Percentiles rank a stretch among this genome's conserved stretches.
These are phyloP conservation scores for Roridomyces roridus DNA, from an alignment of 768 basidiomycete species.

Conservation along the genomic window DNA sequence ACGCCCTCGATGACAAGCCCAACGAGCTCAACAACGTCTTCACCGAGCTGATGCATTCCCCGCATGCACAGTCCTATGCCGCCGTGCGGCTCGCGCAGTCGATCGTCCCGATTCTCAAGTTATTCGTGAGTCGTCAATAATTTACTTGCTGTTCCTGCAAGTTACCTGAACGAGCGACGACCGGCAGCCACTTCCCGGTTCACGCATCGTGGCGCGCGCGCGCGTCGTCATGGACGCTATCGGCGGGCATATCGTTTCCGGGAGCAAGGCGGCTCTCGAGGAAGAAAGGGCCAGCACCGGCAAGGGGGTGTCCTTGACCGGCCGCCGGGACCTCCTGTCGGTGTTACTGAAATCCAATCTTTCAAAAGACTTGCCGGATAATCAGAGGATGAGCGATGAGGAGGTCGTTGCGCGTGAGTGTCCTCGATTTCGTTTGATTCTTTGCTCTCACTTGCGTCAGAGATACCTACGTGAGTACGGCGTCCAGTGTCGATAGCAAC, in stretches of 20 bases:
- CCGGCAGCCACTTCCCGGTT: neutral
- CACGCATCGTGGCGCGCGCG: conserved; percentile 22
- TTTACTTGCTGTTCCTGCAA: conserved; percentile 36
- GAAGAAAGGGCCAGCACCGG: conserved; percentile 15
- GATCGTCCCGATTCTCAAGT: conserved; percentile 32
- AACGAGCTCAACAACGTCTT: conserved; percentile 41
- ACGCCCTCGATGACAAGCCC: conserved; percentile 5
- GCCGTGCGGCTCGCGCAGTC: conserved; percentile 26
- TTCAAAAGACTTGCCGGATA: neutral
- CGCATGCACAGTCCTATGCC: neutral
- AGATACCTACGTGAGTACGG: conserved; percentile 50
- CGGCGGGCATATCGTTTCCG: conserved; percentile 40
- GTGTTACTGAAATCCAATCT: neutral
- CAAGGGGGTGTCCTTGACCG: conserved; percentile 23
- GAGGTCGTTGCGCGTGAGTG: neutral
- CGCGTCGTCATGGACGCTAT: conserved; percentile 42
- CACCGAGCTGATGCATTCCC: conserved; percentile 30
- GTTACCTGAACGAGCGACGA: too few relatives aligned
- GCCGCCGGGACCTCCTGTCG: conserved; percentile 40
- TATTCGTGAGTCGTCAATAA: conserved; percentile 25
- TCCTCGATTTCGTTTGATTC: neutral
- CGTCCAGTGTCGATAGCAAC: too few relatives aligned
- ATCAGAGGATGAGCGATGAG: neutral
- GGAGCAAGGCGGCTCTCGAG: conserved; percentile 50
- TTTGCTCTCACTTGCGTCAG: conserved; percentile 37